Conservation (phyloP, 78 protist species). For the Acrasis kona region DNA sequence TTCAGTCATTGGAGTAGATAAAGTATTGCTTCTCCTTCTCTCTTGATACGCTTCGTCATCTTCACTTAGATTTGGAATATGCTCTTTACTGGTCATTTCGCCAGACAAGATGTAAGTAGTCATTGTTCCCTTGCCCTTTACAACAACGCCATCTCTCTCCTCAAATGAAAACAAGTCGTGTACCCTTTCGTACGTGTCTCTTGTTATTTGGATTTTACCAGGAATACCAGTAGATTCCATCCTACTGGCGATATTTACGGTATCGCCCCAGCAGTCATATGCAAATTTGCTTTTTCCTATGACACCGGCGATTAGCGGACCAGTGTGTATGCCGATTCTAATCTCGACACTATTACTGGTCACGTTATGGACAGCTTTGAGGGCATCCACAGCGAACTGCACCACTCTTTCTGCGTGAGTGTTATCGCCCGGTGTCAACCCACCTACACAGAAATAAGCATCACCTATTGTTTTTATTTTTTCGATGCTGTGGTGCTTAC, state of each 20-base stretch:
- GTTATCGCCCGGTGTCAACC: not conserved
- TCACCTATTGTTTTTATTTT: slow-evolving; percentile 48
- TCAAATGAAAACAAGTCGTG: not conserved
- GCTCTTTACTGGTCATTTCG: no score
- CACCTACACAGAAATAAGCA: slow-evolving; percentile 28
- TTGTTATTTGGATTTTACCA: not conserved
- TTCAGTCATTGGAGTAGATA: no score
- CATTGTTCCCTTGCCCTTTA: not conserved
- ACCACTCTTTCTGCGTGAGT: slow-evolving; percentile 1
- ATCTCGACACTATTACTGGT: not conserved
- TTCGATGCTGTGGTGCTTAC: slow-evolving; percentile 14
- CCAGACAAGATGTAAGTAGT: no score
- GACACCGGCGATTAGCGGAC: slow-evolving; percentile 27
- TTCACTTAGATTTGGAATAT: no score
- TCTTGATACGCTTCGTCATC: no score
- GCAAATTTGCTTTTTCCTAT: slow-evolving; percentile 7
- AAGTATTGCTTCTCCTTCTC: no score
- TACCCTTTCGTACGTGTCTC: slow-evolving; percentile 4
- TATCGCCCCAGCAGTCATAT: slow-evolving; percentile 24
- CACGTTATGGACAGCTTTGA: not conserved
- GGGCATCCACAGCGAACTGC: no score
- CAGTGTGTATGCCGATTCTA: slow-evolving; percentile 18
- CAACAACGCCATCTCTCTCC: not conserved
- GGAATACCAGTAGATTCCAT: slow-evolving; percentile 40
- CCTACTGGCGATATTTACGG: slow-evolving; percentile 56